These are phyloP conservation scores for Salicornia ramosissima DNA, from an alignment of 148 eudicot genomes.

Conservation along the genomic window DNA sequence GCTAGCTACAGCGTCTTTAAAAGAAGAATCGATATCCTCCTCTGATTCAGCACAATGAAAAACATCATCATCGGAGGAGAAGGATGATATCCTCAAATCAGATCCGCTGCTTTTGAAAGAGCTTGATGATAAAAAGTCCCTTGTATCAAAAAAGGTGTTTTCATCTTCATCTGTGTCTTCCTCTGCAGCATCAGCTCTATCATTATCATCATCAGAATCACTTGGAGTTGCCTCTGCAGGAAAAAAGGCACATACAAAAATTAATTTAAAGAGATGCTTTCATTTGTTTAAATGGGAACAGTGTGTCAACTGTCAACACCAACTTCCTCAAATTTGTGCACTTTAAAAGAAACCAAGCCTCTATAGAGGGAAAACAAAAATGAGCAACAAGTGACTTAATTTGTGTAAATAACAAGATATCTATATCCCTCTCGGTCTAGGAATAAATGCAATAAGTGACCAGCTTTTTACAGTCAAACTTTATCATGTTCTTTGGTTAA, in stretches of 20 bases:
- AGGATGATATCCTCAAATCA: conserved; percentile 57
- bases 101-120: conserved; percentile 68
- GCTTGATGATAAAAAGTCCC: conserved; percentile 67
- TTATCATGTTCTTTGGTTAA: not conserved
- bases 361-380: not conserved
- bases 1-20: conserved; percentile 45
- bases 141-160: conserved; percentile 61
- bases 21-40: conserved; percentile 47
- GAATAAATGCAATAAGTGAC: not conserved
- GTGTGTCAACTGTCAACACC: not conserved
- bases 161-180: conserved; percentile 81
- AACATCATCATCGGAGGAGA: conserved; percentile 64
- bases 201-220: conserved; percentile 74
- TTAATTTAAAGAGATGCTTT: conserved; percentile 4
- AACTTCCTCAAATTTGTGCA: not conserved
- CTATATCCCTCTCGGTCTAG: not conserved
- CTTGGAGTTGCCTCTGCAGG: conserved; percentile 54
- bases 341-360: not conserved
- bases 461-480: not conserved
- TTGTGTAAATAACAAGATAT: not conserved
- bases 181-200: conserved; percentile 66
- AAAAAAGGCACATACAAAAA: conserved; percentile 3
- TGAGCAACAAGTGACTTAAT: not conserved
- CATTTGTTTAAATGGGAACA: not conserved
- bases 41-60: conserved; percentile 39